Percentiles rank a stretch among this genome's conserved stretches.
Evolutionary conservation across 1,139 yeast genomes (phyloP).

Genomic region (Taphrina confusa): DNA sequence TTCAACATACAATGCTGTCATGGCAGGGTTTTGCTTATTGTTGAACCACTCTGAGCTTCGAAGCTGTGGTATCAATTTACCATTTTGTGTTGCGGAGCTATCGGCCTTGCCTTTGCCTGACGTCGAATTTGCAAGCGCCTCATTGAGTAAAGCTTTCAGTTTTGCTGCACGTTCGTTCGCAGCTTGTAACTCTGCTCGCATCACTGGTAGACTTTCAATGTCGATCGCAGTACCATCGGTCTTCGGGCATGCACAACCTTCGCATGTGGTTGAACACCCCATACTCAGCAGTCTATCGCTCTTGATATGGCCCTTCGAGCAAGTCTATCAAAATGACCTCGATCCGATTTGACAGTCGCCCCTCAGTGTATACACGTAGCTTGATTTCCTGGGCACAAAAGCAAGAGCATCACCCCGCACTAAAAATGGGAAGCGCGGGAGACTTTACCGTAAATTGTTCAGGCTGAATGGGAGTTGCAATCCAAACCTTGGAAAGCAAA

Average conservation of each 20-base stretch:
- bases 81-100: neutral
- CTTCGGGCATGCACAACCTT: conserved; percentile 6
- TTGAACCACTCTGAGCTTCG: conserved; percentile 43
- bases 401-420: no score
- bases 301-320: neutral
- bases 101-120: neutral
- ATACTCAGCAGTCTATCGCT: neutral
- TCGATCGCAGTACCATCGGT: neutral
- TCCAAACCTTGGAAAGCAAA: no score
- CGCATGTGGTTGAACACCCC: conserved; percentile 3
- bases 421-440: no score
- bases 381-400: no score
- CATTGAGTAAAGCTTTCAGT: neutral
- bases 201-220: neutral
- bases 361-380: no score
- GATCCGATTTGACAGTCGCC: no score
- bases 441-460: no score
- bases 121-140: neutral
- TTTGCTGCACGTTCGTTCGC: conserved; percentile 11
- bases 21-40: conserved; percentile 41
- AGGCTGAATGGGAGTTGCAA: no score
- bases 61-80: neutral
- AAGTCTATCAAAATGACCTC: neutral
- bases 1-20: conserved; percentile 43
- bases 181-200: neutral